phyloP scores from a whole-genome alignment of 768 basidiomycete genomes.

The Trametes meyenii region DNA sequence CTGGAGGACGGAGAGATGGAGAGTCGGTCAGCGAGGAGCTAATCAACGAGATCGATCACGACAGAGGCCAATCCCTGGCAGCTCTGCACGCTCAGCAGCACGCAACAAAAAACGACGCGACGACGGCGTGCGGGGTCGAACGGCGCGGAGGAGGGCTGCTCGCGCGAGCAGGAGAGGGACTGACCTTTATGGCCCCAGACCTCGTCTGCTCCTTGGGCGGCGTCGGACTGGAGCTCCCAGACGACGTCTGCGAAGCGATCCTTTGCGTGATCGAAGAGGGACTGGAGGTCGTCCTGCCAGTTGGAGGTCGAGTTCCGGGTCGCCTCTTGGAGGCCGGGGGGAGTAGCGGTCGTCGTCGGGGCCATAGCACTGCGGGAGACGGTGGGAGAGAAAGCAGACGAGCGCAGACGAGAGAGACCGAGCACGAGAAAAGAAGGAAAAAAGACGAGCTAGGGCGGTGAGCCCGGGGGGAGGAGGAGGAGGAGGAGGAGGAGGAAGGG shows the following conservation, averaged over 20 bases:
- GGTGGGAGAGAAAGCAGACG: not conserved
- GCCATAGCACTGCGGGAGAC: constrained; percentile 18
- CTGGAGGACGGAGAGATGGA: constrained; percentile 52
- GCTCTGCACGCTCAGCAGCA: not conserved
- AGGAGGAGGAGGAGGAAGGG: not conserved
- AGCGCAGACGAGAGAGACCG: not conserved
- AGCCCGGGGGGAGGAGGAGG: not conserved
- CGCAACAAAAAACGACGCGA: not conserved
- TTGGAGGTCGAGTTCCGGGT: constrained; percentile 63
- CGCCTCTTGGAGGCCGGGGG: constrained; percentile 65
- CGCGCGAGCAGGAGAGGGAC: constrained; percentile 32
- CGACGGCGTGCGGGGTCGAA: not conserved
- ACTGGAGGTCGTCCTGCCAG: constrained; percentile 83
- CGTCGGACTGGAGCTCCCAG: constrained; percentile 73
- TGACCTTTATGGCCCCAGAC: constrained; percentile 97
- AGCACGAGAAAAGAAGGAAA: constrained; percentile 5
- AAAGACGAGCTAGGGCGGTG: constrained; percentile 2
- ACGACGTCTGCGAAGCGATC: constrained; percentile 95
- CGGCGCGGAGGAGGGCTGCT: no score
- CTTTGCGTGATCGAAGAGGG: constrained; percentile 80
- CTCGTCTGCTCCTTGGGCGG: constrained; percentile 45
- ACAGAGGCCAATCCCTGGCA: not conserved
- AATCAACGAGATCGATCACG: constrained; percentile 5
- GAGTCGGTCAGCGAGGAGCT: not conserved
- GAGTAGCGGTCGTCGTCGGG: constrained; percentile 31